Evolutionary conservation across 352 stramenopile species (phyloP).

Genomic region (Phytophthora idaei): DNA sequence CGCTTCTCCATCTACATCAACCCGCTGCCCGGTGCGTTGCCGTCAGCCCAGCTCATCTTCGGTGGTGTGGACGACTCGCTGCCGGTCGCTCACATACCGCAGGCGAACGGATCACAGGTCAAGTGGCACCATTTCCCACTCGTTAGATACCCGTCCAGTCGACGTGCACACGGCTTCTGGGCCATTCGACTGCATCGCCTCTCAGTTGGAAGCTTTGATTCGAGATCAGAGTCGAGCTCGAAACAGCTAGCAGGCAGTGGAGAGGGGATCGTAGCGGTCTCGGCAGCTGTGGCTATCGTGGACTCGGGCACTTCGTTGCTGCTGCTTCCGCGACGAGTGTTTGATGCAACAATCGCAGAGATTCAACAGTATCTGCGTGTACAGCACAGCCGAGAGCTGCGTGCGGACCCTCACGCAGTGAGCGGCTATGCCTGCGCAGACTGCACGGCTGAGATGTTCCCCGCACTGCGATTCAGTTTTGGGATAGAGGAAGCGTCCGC

Average conservation of each 20-base stretch:
- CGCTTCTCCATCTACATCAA: slow-evolving; percentile 78
- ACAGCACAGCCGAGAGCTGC: slow-evolving; percentile 32
- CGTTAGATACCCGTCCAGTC: slow-evolving; percentile 43
- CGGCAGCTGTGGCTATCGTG: slow-evolving; percentile 48
- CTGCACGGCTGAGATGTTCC: slow-evolving; percentile 62
- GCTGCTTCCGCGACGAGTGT: slow-evolving; percentile 51
- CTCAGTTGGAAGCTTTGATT: slow-evolving; percentile 22
- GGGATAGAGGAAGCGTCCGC: slow-evolving; percentile 8
- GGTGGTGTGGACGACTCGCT: slow-evolving; percentile 56
- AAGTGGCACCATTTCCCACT: slow-evolving; percentile 61
- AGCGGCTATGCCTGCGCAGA: slow-evolving; percentile 50
- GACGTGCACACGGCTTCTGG: slow-evolving; percentile 57
- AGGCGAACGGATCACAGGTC: slow-evolving; percentile 10
- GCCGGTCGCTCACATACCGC: slow-evolving; percentile 19
- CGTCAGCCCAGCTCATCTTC: slow-evolving; percentile 62
- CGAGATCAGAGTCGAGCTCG: slow-evolving; percentile 4
- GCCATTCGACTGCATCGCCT: slow-evolving; percentile 52
- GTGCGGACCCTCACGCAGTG: slow-evolving; percentile 30
- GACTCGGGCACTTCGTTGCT: slow-evolving; percentile 75
- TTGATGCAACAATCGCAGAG: slow-evolving; percentile 43
- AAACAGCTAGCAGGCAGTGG: slow-evolving; percentile 6
- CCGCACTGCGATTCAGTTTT: slow-evolving; percentile 56
- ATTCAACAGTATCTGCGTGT: slow-evolving; percentile 46
- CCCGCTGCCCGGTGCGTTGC: slow-evolving; percentile 44
- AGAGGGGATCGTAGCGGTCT: slow-evolving; percentile 26